Percentiles rank a stretch among this genome's conserved stretches.
These are phyloP conservation scores for Talaromyces sp. DNA, from an alignment of 2,329 filamentous ascomycete genomes.

Conservation along the genomic window DNA sequence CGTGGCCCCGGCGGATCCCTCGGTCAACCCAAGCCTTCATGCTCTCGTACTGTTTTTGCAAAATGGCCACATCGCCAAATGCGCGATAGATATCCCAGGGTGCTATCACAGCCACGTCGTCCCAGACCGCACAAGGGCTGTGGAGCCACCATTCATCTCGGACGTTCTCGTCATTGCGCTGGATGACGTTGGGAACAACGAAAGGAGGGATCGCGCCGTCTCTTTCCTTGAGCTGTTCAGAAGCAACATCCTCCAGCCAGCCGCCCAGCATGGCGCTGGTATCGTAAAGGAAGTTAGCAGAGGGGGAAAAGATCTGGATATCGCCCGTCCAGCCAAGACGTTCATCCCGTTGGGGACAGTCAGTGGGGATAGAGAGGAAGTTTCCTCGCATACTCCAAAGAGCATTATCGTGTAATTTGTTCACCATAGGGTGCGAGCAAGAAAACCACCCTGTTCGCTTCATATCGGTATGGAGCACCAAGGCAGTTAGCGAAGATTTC, in stretches of 20 bases:
- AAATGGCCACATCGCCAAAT: conserved; percentile 30
- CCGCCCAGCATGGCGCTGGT: conserved; percentile 45
- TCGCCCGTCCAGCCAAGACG: conserved; percentile 52
- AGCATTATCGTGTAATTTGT: conserved; percentile 51
- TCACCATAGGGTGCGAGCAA: conserved; percentile 50
- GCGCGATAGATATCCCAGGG: conserved; percentile 35
- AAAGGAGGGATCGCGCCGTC: conserved; percentile 28
- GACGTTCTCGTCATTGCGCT: too few species aligned
- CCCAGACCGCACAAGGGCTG: conserved; percentile 40
- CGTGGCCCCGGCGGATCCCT: conserved; percentile 24
- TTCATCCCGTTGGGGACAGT: conserved; percentile 54
- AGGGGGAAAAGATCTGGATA: conserved; percentile 46
- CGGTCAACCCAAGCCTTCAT: conserved; percentile 33
- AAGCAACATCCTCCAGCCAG: conserved; percentile 47
- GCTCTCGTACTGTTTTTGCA: conserved; percentile 29
- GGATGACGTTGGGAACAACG: conserved; percentile 23
- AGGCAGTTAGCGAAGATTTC: neutral
- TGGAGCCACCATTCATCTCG: too few species aligned
- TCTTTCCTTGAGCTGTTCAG: conserved; percentile 25
- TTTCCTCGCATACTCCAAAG: conserved; percentile 56
- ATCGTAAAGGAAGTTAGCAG: conserved; percentile 51
- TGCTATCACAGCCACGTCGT: conserved; percentile 31
- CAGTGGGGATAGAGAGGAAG: conserved; percentile 53
- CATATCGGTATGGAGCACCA: neutral
- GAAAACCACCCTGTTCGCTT: neutral